Percentiles rank a stretch among this genome's conserved stretches.
Evolutionary conservation across 345 rosid genomes (phyloP).

Genomic region (Corchorus olitorius): DNA sequence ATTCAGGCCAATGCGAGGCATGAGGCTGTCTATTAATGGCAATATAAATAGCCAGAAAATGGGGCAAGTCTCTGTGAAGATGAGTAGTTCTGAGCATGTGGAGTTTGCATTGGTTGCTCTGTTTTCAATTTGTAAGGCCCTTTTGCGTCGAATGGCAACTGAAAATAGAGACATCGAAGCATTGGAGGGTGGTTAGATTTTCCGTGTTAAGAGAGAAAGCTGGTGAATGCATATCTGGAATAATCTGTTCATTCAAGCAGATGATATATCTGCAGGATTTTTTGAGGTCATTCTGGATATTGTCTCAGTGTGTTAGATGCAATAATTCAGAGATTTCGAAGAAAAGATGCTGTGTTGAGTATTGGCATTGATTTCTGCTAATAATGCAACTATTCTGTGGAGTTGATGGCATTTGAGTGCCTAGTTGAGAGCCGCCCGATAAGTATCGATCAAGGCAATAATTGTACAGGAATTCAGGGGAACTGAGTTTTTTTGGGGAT

Average conservation of each 20-base stretch:
- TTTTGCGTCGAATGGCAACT: conserved; percentile 45
- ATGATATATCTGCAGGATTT: not conserved
- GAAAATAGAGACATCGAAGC: conserved; percentile 36
- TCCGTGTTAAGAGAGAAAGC: not conserved
- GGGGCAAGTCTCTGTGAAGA: conserved; percentile 72
- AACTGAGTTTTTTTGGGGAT: conserved; percentile 11
- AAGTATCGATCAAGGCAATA: conserved; percentile 19
- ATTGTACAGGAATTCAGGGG: conserved; percentile 28
- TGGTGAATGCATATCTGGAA: not conserved
- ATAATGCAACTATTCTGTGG: not conserved
- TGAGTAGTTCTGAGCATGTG: conserved; percentile 68
- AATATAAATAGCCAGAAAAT: conserved; percentile 73
- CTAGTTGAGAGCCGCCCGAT: not conserved
- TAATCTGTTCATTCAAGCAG: not conserved
- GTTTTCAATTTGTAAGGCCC: conserved; percentile 54
- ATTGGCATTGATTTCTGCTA: no score
- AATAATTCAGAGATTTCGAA: not conserved
- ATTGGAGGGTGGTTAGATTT: conserved; percentile 38
- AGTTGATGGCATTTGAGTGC: not conserved
- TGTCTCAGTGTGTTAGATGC: not conserved
- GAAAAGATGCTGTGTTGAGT: not conserved
- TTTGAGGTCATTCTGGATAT: not conserved
- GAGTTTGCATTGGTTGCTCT: conserved; percentile 67
- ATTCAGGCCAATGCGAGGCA: conserved; percentile 57
- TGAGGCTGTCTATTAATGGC: conserved; percentile 51